Evolutionary conservation across 345 rosid genomes (phyloP).

Genomic region (Hibiscus tridactylites): DNA sequence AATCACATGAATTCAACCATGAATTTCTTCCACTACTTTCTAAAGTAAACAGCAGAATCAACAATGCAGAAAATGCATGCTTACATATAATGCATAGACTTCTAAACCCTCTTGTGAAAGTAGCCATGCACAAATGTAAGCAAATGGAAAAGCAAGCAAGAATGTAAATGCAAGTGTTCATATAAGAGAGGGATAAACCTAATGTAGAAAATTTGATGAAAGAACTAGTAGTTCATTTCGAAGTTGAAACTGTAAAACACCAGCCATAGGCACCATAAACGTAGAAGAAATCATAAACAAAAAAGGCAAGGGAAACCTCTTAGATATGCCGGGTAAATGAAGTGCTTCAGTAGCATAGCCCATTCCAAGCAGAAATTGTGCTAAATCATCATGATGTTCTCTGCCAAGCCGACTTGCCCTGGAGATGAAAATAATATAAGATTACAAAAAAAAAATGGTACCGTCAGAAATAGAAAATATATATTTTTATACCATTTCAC

Average conservation of each 20-base stretch:
- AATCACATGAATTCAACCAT: not conserved
- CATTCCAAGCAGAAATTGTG: conserved; percentile 97
- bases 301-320: conserved; percentile 34
- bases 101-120: not conserved
- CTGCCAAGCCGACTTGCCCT: conserved; percentile 97
- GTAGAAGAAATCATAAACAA: not conserved
- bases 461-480: conserved; percentile 8
- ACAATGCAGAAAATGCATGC: not conserved
- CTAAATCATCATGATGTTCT: conserved; percentile 98
- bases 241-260: not conserved
- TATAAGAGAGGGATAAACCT: not conserved
- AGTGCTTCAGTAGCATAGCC: conserved; percentile 99
- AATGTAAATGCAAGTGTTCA: not conserved
- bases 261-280: not conserved
- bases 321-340: conserved; percentile 98
- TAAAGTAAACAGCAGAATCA: not conserved
- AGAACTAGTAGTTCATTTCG: not conserved
- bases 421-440: conserved; percentile 21
- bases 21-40: not conserved
- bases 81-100: not conserved
- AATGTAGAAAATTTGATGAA: conserved; percentile 18
- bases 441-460: conserved; percentile 10
- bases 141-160: not conserved
- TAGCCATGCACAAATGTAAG: not conserved
- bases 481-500: conserved; percentile 67